Evolutionary conservation across 2,329 filamentous ascomycete species (phyloP), one percentile per base, ranked within the genome.

Genomic region (Penicillium sp.): DNA sequence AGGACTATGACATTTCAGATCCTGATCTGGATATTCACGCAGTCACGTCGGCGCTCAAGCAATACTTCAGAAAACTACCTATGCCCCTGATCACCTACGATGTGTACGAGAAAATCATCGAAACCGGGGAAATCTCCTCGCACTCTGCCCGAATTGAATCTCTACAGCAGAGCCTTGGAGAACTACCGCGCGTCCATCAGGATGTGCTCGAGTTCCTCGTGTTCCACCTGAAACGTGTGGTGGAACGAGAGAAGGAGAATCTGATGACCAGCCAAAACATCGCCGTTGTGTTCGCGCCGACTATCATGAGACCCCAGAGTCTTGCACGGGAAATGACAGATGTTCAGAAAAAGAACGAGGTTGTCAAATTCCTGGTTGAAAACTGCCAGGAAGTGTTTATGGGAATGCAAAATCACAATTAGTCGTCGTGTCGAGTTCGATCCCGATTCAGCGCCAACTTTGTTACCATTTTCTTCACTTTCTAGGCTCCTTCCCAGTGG

Each of bases 201-300:
- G 93, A 97, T 74, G 94, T 92, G 67, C 86, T 99, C 7, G 93
- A 97, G 75, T 97, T 96, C 76, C 84, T 99, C 64, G 89, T 98
- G 75, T 95, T 96, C 83, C 95, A 99, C 81, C 85, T 99, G 69
- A 90, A 89, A 68, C 88, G 93, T 63, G 94, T 99, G 45, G 91
- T 96, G 61, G 84, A 88, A 69, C 88, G 91, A 66, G 91, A 96
- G 74, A 86, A 85, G 45, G 91, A 96, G 75, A 98, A 98, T 73
- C 78, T 97, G 76, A 99, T 99, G 95, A 97, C 92, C 26, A 91
- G 94, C 60, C 91, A 96, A 79, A 99, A 99, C 74, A 81, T 98
- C 64, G 93, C 95, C 3, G 95, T 99, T 47, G 95, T 99, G 44
- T 99, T 99, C 75, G 95, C 95, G 8, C 95, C 95, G 7, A 99